phyloP scores from a whole-genome alignment of 169 alveolate species.

The Plasmodium vivax region DNA sequence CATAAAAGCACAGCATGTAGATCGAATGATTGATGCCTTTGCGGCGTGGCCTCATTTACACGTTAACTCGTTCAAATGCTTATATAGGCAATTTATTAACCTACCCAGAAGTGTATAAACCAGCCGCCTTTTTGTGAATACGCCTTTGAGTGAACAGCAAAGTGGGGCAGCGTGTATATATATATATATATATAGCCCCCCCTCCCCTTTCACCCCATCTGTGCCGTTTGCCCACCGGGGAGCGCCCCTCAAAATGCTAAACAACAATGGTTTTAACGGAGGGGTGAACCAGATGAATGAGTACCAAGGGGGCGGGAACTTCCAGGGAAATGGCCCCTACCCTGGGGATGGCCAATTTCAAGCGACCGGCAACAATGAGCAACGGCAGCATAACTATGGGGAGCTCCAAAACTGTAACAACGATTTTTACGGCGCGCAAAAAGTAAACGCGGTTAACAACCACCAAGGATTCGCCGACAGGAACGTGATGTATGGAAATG shows the following conservation, averaged over 20 bases:
- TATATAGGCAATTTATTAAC: neutral
- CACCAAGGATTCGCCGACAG: neutral
- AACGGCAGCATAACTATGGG: neutral
- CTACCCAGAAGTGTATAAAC: neutral
- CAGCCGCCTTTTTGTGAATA: neutral
- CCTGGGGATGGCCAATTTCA: neutral
- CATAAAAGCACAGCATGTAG: neutral
- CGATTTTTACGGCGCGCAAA: neutral
- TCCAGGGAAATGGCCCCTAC: neutral
- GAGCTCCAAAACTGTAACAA: neutral
- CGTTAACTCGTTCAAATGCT: neutral
- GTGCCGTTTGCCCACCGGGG: neutral
- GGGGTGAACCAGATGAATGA: conserved; percentile 27
- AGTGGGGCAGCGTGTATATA: neutral
- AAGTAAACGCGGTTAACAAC: neutral
- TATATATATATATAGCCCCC: neutral
- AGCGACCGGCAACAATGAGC: neutral
- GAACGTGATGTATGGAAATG: conserved; percentile 6
- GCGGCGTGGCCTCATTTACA: neutral
- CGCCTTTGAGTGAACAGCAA: neutral
- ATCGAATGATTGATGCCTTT: neutral
- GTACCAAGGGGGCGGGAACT: neutral
- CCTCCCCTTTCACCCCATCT: neutral
- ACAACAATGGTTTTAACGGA: conserved; percentile 41
- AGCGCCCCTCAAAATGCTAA: conserved; percentile 11